These are phyloP conservation scores for Stachybotrys echinatus DNA, from an alignment of 2,329 filamentous ascomycete species.

Conservation along the genomic window DNA sequence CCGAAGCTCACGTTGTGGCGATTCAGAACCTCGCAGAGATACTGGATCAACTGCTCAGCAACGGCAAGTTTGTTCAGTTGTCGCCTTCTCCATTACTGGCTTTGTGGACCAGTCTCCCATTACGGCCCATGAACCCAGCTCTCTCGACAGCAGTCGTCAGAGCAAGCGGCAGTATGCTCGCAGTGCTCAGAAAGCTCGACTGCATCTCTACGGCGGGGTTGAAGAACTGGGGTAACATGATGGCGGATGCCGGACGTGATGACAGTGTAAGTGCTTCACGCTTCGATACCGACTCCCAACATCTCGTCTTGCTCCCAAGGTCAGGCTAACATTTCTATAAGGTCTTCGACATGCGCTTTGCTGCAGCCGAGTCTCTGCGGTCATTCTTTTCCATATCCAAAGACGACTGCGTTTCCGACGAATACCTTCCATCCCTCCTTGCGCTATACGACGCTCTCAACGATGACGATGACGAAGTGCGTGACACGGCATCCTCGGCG, in stretches of 20 bases:
- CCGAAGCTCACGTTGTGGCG: slow-evolving; percentile 41
- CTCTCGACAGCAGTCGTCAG: slow-evolving; percentile 45
- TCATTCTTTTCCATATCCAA: slow-evolving; percentile 37
- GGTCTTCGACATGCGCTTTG: slow-evolving; percentile 61
- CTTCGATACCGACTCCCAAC: neutral
- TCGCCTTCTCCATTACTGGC: slow-evolving; percentile 25
- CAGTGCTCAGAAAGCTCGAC: slow-evolving; percentile 20
- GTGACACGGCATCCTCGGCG: slow-evolving; percentile 55
- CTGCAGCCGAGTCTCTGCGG: slow-evolving; percentile 50
- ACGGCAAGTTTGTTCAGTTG: slow-evolving; percentile 18
- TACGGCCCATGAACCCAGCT: slow-evolving; percentile 37
- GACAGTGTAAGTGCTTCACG: slow-evolving; percentile 35
- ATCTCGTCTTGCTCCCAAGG: neutral
- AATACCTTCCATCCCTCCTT: slow-evolving; percentile 53
- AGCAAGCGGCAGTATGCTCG: slow-evolving; percentile 39
- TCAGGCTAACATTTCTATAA: slow-evolving; percentile 20
- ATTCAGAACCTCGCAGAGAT: slow-evolving; percentile 41
- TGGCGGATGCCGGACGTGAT: slow-evolving; percentile 41
- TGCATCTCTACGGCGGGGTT: slow-evolving; percentile 13
- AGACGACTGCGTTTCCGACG: slow-evolving; percentile 15
- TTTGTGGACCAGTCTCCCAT: slow-evolving; percentile 35
- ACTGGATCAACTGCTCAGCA: slow-evolving; percentile 34
- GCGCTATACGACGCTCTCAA: slow-evolving; percentile 71
- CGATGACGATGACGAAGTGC: slow-evolving; percentile 89
- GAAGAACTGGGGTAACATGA: slow-evolving; percentile 42